Base-by-base conservation (phyloP, 148 eudicot genomes). In the Cornus suecica region DNA sequence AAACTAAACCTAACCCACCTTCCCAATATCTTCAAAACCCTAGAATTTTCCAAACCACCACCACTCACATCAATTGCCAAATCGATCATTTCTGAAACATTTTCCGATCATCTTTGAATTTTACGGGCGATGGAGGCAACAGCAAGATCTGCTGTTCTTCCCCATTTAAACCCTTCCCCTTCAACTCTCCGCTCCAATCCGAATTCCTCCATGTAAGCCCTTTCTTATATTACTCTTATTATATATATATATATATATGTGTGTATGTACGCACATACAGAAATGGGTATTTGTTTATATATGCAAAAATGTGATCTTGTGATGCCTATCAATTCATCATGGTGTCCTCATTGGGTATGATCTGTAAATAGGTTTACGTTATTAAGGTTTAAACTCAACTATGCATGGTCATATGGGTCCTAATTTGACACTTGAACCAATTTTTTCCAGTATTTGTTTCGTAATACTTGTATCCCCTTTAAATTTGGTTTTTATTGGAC, bases 61-160 rank as follows among this genome's bases (percentile, higher is more conserved):
- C n/a, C n/a, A n/a, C n/a, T n/a, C n/a, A n/a, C n/a, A n/a, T n/a
- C n/a, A n/a, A n/a, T n/a, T n/a, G n/a, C n/a, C n/a, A 37, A 37
- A 48, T 48, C 15, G 54, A 48, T 45, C 52, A 13, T 13, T 45
- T 45, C 52, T 45, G 52, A 9, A 45, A n/a, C n/a, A 32, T 4
- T 32, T 32, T 32, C 7, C 4, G 52, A 45, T 5, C 52, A 1
- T 13, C 15, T 45, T 14, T 45, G 52, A 9, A 45, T 41, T 62
- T 27, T 54, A 58, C 28, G 29, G 67, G 62, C 72, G 29, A 87
- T 87, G 90, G 87, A 84, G 22, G 82, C 87, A 60, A 41, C 71
- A 27, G 63, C 83, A 11, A 68, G 77, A 69, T 72, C 86, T 42
- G 67, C 69, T 34, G 45, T 71, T 22, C 69, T 71, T 77, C 74